These are phyloP conservation scores for Voacanga thouarsii DNA, from an alignment of 257 asterid genomes.

Conservation along the genomic window DNA sequence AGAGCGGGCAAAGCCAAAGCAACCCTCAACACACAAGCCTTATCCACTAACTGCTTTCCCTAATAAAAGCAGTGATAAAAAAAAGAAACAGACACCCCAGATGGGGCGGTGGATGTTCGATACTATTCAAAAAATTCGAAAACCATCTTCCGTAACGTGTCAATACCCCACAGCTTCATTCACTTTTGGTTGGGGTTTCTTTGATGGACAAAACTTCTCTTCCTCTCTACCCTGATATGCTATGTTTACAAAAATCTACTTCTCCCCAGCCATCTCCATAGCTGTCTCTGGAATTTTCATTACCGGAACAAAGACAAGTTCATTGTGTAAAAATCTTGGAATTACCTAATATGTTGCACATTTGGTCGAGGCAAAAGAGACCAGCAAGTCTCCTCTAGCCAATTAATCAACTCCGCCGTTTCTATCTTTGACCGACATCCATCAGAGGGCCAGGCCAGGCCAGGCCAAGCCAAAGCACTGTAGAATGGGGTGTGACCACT, in stretches of 20 bases:
- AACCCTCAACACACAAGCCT: constrained; percentile 27
- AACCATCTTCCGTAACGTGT: constrained; percentile 18
- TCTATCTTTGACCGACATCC: background rate
- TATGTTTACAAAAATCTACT: background rate
- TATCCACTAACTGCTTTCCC: constrained; percentile 6
- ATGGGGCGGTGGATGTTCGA: constrained; percentile 1
- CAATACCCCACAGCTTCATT: constrained; percentile 21
- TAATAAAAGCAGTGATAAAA: constrained; percentile 15
- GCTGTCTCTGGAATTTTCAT: too few species aligned
- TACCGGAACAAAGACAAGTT: too few species aligned
- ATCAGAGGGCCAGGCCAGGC: background rate
- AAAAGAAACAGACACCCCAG: constrained; percentile 7
- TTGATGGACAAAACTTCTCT: background rate
- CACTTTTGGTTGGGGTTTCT: constrained; percentile 6
- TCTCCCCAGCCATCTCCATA: too few species aligned
- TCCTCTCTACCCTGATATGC: background rate
- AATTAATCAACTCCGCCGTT: background rate
- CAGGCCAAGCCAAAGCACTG: background rate
- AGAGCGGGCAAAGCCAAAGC: background rate
- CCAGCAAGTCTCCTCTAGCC: background rate
- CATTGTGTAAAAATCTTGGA: too few species aligned
- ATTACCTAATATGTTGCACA: background rate
- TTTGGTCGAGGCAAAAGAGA: background rate
- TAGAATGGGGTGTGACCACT: background rate
- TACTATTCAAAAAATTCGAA: background rate